A percentile compares a stretch with the other conserved stretches of the same genome.
Conservation (phyloP, 345 rosid species). For the Brassica incana region DNA sequence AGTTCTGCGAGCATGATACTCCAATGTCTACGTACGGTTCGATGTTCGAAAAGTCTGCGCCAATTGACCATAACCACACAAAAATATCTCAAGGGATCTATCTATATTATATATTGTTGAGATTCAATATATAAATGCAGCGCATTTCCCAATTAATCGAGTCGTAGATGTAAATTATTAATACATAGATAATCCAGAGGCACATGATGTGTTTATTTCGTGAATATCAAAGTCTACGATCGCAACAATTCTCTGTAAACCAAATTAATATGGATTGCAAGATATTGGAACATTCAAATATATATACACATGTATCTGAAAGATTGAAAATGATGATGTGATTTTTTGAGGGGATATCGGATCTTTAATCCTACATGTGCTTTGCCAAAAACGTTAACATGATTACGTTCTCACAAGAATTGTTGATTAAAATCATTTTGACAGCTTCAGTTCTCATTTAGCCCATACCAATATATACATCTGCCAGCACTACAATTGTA, state of each 20-base stretch:
- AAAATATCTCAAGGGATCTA: background rate
- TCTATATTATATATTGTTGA: background rate
- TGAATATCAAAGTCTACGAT: conserved; percentile 22
- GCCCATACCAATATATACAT: conserved; percentile 18
- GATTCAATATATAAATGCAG: background rate
- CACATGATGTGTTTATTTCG: conserved; percentile 24
- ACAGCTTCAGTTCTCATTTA: conserved; percentile 10
- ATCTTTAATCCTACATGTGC: conserved; percentile 18
- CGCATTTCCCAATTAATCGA: background rate
- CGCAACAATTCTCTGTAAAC: background rate
- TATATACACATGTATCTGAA: background rate
- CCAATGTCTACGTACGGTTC: background rate
- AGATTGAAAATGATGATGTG: background rate
- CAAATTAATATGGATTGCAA: background rate
- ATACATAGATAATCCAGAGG: background rate
- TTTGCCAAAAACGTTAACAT: conserved; percentile 14
- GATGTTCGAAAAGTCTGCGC: background rate
- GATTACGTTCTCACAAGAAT: conserved; percentile 3
- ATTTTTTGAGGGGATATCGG: background rate
- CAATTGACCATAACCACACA: background rate
- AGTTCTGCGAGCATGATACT: background rate
- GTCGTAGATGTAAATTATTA: background rate
- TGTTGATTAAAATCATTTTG: conserved; percentile 12
- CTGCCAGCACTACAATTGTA: conserved; percentile 13
- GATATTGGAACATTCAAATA: background rate